A percentile compares a stretch with the other conserved stretches of the same genome.
Evolutionary conservation across 345 rosid genomes (phyloP).

Genomic region (Trapa incisa): DNA sequence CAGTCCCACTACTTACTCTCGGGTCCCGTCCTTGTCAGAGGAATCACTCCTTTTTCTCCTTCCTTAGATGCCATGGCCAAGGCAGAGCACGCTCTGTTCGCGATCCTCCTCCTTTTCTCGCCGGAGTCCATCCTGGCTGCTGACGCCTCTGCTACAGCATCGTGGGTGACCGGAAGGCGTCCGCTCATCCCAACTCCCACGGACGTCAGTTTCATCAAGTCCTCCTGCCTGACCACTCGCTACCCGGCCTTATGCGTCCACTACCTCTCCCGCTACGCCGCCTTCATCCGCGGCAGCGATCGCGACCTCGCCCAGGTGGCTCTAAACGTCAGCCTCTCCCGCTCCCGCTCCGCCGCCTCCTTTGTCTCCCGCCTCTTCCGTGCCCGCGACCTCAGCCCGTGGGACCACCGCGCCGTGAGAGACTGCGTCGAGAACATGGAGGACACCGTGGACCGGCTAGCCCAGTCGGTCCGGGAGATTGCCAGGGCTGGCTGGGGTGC

Average conservation of each 20-base stretch:
- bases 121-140: neutral
- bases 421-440: conserved; percentile 76
- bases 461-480: conserved; percentile 53
- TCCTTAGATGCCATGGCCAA: conserved; percentile 2
- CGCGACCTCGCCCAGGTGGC: conserved; percentile 52
- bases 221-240: conserved; percentile 56
- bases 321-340: conserved; percentile 47
- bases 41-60: neutral
- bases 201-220: conserved; percentile 41
- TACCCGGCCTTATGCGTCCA: conserved; percentile 56
- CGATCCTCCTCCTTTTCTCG: neutral
- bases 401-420: conserved; percentile 49
- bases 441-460: conserved; percentile 45
- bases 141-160: neutral
- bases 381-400: conserved; percentile 28
- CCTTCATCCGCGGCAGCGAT: conserved; percentile 32
- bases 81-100: neutral
- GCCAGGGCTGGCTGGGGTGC: conserved; percentile 27
- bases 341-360: conserved; percentile 38
- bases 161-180: neutral
- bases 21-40: neutral
- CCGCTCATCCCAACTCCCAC: conserved; percentile 8
- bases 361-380: conserved; percentile 40
- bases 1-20: neutral
- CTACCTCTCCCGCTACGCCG: conserved; percentile 42